Conservation (phyloP, 2,329 filamentous ascomycete genomes). For the Apiospora kogelbergensis region DNA sequence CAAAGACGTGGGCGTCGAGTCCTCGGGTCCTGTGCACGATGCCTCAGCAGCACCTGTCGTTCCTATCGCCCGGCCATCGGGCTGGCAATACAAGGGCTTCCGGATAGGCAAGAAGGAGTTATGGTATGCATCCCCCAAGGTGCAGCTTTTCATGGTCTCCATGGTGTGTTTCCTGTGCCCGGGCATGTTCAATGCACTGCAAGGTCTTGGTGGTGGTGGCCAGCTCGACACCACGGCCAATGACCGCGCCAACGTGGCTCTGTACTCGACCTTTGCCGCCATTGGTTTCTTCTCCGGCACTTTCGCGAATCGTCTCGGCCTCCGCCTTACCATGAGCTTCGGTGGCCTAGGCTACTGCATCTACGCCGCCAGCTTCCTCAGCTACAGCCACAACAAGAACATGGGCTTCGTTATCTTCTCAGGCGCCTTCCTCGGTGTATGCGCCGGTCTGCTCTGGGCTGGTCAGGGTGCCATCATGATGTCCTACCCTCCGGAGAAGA, state of each 20-base stretch:
- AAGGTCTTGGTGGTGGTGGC: conserved; percentile 65
- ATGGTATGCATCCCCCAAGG: conserved; percentile 73
- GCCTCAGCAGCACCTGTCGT: conserved; percentile 11
- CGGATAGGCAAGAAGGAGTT: conserved; percentile 54
- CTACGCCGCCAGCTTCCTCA: conserved; percentile 70
- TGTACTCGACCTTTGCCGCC: conserved; percentile 53
- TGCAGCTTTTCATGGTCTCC: conserved; percentile 71
- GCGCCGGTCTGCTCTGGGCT: conserved; percentile 78
- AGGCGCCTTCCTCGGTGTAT: conserved; percentile 73
- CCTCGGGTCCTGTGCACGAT: background rate
- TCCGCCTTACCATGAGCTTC: conserved; percentile 66
- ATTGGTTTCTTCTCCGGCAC: conserved; percentile 73
- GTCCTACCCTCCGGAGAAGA: conserved; percentile 77
- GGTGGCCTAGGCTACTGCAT: conserved; percentile 77
- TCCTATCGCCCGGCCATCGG: conserved; percentile 38
- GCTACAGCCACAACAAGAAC: conserved; percentile 67
- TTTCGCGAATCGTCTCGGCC: conserved; percentile 74
- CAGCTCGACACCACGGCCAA: conserved; percentile 52
- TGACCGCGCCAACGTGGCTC: conserved; percentile 58
- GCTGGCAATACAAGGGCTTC: conserved; percentile 69
- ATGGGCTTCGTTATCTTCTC: conserved; percentile 74
- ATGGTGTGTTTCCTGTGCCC: conserved; percentile 72
- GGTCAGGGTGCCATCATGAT: conserved; percentile 88
- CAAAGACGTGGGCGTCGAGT: background rate
- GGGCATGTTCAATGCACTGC: conserved; percentile 70